Conservation (phyloP, 495 filamentous ascomycete species). For the Tirmania nivea region DNA sequence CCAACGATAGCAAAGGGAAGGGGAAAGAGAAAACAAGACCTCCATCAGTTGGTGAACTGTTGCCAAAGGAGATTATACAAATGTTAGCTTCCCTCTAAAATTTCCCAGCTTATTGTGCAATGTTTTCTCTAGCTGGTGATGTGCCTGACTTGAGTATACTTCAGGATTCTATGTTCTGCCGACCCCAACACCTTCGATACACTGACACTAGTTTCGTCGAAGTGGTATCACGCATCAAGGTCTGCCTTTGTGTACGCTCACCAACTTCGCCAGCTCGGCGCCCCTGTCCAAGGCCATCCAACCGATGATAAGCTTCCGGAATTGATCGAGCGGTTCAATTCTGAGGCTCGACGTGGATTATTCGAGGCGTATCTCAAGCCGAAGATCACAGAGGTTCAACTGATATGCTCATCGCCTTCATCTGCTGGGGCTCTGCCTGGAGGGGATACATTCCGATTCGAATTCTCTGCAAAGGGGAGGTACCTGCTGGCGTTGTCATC, state of each 20-base stretch:
- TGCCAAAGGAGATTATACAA: slow-evolving; percentile 26
- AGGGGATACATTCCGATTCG: slow-evolving; percentile 69
- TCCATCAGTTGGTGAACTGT: slow-evolving; percentile 16
- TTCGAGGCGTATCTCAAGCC: slow-evolving; percentile 62
- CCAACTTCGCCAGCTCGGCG: slow-evolving; percentile 25
- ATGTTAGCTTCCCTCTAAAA: slow-evolving; percentile 17
- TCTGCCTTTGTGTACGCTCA: slow-evolving; percentile 50
- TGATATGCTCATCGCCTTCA: slow-evolving; percentile 66
- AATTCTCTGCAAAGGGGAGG: slow-evolving; percentile 50
- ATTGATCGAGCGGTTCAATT: slow-evolving; percentile 44
- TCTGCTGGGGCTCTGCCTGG: slow-evolving; percentile 60
- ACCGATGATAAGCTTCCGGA: slow-evolving; percentile 33
- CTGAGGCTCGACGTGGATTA: slow-evolving; percentile 52
- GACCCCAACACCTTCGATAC: slow-evolving; percentile 68
- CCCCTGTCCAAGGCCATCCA: slow-evolving; percentile 20
- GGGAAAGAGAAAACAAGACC: slow-evolving; percentile 8
- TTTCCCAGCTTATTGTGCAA: too few relatives aligned
- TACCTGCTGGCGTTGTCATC: slow-evolving; percentile 62
- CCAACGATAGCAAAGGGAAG: slow-evolving; percentile 1
- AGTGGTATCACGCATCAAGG: slow-evolving; percentile 56
- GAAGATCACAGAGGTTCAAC: slow-evolving; percentile 42
- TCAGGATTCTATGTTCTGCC: slow-evolving; percentile 51
- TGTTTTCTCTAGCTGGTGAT: background rate
- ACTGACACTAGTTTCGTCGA: slow-evolving; percentile 52
- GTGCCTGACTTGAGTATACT: background rate